Evolutionary conservation across 352 stramenopile genomes (phyloP), one percentile per base, ranked within the genome.

Genomic region (Phytopythium chamaehyphon): DNA sequence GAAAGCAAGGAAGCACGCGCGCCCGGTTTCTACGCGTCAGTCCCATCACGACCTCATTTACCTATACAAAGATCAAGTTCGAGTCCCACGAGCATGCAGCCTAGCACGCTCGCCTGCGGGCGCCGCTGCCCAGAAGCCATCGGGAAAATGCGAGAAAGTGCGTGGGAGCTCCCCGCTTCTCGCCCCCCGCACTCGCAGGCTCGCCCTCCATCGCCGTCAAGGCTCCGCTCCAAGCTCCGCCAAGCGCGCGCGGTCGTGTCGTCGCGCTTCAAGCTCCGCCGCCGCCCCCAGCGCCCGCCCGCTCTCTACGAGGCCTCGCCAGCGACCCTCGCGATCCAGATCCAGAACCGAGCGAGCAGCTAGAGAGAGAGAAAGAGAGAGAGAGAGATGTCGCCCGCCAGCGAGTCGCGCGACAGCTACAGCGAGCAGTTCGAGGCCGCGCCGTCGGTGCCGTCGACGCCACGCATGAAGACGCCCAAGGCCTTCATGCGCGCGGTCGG

Each of bases 401-500:
- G 23, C 31, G 45, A 51, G 45, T 22, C 23, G 44, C 23, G 44
- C 15, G 15, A 39, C 23, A 37, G 44, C 44, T 26, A 39, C 44
- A 15, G 8, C 15, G 26, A 40, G 51, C 8, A 43, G 38, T 54
- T 45, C 16, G 43, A 35, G 33, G 35, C 56, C 18, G 38, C 55
- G 22, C 65, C 62, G 42, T 51, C 40, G 36, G 51, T 51, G 36
- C 37, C 23, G 19, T 24, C 16, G 52, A 49, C 47, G 40, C 53
- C 21, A 21, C 59, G 38, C 57, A 33, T 33, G 28, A 82, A 76
- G 52, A 66, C 65, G 38, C 61, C 66, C 44, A 19, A 19, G 15
- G 62, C 62, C 43, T 61, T 85, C 18, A 72, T 85, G 42, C 69
- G 67, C 19, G 71, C 69, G 14, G 64, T 85, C 48, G 73, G 73